phyloP scores from a whole-genome alignment of 208 protist species.

The Acanthamoeba lenticulata region DNA sequence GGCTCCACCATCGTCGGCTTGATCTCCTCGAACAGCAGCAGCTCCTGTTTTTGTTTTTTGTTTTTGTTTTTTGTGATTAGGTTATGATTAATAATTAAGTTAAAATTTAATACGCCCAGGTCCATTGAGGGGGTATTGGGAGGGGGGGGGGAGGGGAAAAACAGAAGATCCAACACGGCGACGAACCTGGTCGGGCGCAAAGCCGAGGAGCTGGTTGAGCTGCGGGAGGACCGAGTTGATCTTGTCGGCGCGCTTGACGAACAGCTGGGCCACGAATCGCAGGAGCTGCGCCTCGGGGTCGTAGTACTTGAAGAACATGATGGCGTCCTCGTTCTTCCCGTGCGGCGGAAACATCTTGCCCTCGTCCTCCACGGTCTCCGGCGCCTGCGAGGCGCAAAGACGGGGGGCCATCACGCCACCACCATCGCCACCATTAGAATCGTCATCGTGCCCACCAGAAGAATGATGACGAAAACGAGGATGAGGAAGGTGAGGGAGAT shows the following conservation, averaged over 20 bases:
- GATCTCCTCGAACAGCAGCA: constrained; percentile 73
- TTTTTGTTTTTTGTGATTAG: too few relatives aligned
- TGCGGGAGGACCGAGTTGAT: constrained; percentile 47
- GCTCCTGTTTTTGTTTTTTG: neutral
- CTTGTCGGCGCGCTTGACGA: constrained; percentile 43
- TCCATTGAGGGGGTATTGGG: too few relatives aligned
- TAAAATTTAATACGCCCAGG: too few relatives aligned
- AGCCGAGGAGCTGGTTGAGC: neutral
- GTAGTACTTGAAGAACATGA: constrained; percentile 75
- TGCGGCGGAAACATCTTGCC: constrained; percentile 40
- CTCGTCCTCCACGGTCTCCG: neutral
- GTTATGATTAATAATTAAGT: too few relatives aligned
- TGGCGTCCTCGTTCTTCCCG: neutral
- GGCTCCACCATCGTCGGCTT: constrained; percentile 70
- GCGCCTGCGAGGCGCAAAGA: neutral
- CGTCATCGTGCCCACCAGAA: too few relatives aligned
- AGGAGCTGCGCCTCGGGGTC: constrained; percentile 57
- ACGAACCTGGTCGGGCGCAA: constrained; percentile 51
- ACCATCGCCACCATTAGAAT: too few relatives aligned
- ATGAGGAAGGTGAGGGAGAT: too few relatives aligned
- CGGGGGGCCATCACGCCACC: neutral
- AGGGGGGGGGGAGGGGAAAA: neutral
- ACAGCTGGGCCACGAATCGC: constrained; percentile 61
- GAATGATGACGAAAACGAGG: too few relatives aligned
- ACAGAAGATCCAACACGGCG: neutral